phyloP scores from a whole-genome alignment of 257 asterid genomes.

The Solanum commersonii region DNA sequence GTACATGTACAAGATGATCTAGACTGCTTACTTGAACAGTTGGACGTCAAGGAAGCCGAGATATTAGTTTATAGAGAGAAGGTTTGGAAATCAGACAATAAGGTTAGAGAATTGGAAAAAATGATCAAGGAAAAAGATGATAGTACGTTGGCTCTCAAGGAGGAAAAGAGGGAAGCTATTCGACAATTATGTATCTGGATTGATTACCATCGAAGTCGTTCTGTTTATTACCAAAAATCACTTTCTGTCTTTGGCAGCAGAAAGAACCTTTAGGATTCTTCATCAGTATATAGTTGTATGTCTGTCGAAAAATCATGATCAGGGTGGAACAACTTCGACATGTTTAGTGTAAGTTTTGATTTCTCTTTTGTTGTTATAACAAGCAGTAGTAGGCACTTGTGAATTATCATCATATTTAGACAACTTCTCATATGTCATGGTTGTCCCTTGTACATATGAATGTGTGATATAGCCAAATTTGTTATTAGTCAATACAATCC shows the following conservation, averaged over 20 bases:
- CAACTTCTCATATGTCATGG: not conserved
- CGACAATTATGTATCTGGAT: constrained; percentile 88
- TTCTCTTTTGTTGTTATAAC: not conserved
- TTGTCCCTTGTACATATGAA: not conserved
- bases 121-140: constrained; percentile 49
- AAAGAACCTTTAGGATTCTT: not conserved
- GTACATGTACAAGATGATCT: constrained; percentile 35
- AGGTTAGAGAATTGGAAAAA: constrained; percentile 61
- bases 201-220: constrained; percentile 70
- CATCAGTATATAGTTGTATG: not conserved
- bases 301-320: not conserved
- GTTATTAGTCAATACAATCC: not conserved
- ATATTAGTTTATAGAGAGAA: constrained; percentile 49
- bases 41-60: constrained; percentile 66
- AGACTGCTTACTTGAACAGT: constrained; percentile 40
- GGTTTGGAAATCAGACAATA: constrained; percentile 56
- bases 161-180: constrained; percentile 88
- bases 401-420: not conserved
- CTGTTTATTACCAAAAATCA: constrained; percentile 61
- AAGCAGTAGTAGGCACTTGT: not conserved
- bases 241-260: constrained; percentile 27
- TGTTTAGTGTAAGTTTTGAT: not conserved
- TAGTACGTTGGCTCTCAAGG: constrained; percentile 41
- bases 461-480: not conserved
- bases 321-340: not conserved